Percentiles rank a stretch among this genome's conserved stretches.
phyloP scores from a whole-genome alignment of 805 yeast species.

The Saturnispora silvae region DNA sequence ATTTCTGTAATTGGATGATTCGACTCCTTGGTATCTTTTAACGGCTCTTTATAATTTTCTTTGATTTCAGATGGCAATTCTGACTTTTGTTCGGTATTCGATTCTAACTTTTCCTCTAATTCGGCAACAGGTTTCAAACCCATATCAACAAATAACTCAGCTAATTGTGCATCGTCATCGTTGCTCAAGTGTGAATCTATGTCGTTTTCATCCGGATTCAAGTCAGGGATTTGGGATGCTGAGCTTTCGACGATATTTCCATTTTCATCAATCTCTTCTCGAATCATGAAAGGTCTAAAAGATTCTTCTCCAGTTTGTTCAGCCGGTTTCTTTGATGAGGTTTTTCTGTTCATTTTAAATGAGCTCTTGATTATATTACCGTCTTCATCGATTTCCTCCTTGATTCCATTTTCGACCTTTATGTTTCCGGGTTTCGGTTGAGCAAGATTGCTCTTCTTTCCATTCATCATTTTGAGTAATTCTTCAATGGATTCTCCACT shows the following conservation, averaged over 20 bases:
- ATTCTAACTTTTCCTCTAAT: not conserved
- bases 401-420: slow-evolving; percentile 22
- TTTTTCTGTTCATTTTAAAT: slow-evolving; percentile 4
- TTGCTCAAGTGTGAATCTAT: slow-evolving; percentile 9
- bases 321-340: slow-evolving; percentile 4
- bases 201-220: slow-evolving; percentile 8
- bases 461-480: not conserved
- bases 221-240: slow-evolving; percentile 25
- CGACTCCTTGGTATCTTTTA: slow-evolving; percentile 2
- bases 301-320: slow-evolving; percentile 16
- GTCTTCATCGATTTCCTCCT: slow-evolving; percentile 26
- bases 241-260: slow-evolving; percentile 49
- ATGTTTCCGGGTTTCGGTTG: too few species aligned
- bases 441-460: not conserved
- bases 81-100: too few species aligned
- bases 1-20: not conserved
- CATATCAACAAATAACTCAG: slow-evolving; percentile 27
- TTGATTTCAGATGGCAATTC: not conserved
- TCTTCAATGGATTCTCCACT: slow-evolving; percentile 5
- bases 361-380: slow-evolving; percentile 6
- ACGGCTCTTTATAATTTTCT: not conserved
- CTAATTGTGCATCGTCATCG: slow-evolving; percentile 22
- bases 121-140: slow-evolving; percentile 15
- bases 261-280: slow-evolving; percentile 71
- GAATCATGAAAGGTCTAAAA: slow-evolving; percentile 50